Evolutionary conservation across 306 rosid genomes (phyloP).

Genomic region (Sesbania bispinosa): DNA sequence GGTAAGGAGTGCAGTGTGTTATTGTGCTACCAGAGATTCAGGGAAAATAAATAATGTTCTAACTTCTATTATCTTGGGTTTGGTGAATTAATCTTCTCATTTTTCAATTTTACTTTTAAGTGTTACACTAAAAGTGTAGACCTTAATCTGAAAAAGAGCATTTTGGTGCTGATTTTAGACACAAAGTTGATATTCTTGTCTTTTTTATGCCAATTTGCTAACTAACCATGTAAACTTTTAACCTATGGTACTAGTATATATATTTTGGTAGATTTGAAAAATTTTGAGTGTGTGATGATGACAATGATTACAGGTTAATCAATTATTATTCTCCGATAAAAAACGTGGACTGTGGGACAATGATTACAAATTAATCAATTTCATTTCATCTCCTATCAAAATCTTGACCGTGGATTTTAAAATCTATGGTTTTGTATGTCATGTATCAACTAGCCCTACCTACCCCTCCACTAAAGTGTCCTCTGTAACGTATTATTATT

Average conservation of each 20-base stretch:
- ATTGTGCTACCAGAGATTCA: too few species aligned
- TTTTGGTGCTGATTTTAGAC: not conserved
- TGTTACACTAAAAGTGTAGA: conserved; percentile 18
- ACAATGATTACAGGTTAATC: conserved; percentile 37
- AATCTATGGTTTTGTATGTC: conserved; percentile 28
- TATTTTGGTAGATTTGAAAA: conserved; percentile 33
- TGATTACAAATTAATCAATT: conserved; percentile 29
- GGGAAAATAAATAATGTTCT: conserved; percentile 25
- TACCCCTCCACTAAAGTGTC: conserved; percentile 15
- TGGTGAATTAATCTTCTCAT: not conserved
- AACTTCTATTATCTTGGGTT: not conserved
- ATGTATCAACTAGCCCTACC: conserved; percentile 22
- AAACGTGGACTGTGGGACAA: conserved; percentile 24
- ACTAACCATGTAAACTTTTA: conserved; percentile 22
- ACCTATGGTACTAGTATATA: conserved; percentile 18
- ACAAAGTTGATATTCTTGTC: conserved; percentile 9
- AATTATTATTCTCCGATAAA: conserved; percentile 27
- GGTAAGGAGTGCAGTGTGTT: not conserved
- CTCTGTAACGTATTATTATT: not conserved
- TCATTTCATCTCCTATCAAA: conserved; percentile 9
- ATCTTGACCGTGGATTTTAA: not conserved
- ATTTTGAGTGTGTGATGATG: conserved; percentile 31
- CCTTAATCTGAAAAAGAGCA: conserved; percentile 5
- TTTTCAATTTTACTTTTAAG: conserved; percentile 12
- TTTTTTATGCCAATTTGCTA: conserved; percentile 22